Percentiles rank a stretch among this genome's conserved stretches.
Conservation (phyloP, 2,329 filamentous ascomycete genomes). For the Phaeosphaeria sp. region DNA sequence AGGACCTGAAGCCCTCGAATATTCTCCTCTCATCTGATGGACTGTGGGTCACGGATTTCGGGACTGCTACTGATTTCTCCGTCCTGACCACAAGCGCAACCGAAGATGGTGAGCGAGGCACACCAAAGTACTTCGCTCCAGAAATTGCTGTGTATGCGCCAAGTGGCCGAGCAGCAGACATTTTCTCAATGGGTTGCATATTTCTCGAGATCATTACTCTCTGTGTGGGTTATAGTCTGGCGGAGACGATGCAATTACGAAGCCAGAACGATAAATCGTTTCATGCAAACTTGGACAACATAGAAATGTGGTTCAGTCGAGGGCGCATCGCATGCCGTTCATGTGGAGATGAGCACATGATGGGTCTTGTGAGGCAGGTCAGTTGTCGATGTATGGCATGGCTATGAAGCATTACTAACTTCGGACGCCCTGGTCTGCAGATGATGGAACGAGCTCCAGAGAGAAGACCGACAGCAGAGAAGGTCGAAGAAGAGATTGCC, state of each 20-base stretch:
- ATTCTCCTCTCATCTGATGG: conserved; percentile 11
- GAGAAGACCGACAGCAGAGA: background rate
- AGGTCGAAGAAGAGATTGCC: background rate
- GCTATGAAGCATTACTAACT: too few species aligned
- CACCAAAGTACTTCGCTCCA: conserved; percentile 23
- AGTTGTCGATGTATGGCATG: too few species aligned
- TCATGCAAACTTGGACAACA: conserved; percentile 1
- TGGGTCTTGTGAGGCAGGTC: background rate
- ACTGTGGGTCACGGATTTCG: conserved; percentile 23
- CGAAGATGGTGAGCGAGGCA: conserved; percentile 17
- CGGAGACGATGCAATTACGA: background rate
- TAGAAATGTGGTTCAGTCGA: conserved; percentile 1
- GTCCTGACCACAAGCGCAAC: conserved; percentile 14
- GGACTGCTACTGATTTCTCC: conserved; percentile 20
- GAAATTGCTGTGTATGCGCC: conserved; percentile 13
- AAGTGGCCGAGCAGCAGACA: conserved; percentile 17
- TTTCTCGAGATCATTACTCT: conserved; percentile 14
- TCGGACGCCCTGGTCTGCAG: too few species aligned
- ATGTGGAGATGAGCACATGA: background rate
- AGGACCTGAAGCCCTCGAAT: conserved; percentile 24
- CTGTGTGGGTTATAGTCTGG: background rate
- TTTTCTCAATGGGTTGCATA: conserved; percentile 23
- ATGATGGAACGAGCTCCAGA: conserved; percentile 1
- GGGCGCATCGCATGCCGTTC: background rate
- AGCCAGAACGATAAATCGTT: conserved; percentile 4